Evolutionary conservation across 2,329 filamentous ascomycete genomes (phyloP).

Genomic region (Epichloe aotearoae): DNA sequence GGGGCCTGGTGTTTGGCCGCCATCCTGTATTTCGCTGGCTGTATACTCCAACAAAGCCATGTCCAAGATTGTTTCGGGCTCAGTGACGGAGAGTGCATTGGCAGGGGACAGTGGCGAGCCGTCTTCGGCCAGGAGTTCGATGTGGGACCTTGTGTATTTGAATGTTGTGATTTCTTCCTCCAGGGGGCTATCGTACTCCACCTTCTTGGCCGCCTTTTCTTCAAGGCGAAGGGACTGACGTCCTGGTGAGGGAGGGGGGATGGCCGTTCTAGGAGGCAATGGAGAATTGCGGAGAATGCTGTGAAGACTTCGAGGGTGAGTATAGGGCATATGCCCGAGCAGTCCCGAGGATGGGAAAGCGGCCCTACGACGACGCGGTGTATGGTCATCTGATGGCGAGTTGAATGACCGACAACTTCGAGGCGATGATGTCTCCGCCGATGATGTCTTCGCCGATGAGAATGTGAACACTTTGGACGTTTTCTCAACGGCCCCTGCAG

Average conservation of each 20-base stretch:
- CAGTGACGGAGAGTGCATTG: conserved; percentile 11
- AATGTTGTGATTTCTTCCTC: conserved; percentile 51
- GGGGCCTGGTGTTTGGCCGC: conserved; percentile 48
- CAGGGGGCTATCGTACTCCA: conserved; percentile 47
- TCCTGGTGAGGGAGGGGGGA: conserved; percentile 36
- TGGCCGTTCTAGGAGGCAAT: conserved; percentile 37
- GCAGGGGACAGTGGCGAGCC: conserved; percentile 32
- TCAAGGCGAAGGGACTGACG: conserved; percentile 41
- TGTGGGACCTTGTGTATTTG: conserved; percentile 48
- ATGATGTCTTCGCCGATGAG: conserved; percentile 20
- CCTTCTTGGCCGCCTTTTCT: conserved; percentile 40
- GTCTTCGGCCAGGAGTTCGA: conserved; percentile 48
- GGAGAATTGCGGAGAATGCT: conserved; percentile 56
- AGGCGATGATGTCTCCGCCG: neutral
- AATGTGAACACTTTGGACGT: conserved; percentile 33
- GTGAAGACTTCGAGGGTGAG: conserved; percentile 42
- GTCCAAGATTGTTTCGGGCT: conserved; percentile 32
- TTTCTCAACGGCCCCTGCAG: conserved; percentile 36
- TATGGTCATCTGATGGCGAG: conserved; percentile 9
- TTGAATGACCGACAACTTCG: neutral
- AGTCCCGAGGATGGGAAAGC: neutral
- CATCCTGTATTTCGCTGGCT: conserved; percentile 42
- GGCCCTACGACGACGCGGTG: conserved; percentile 6
- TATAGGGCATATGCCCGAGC: conserved; percentile 31
- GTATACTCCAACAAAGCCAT: conserved; percentile 34